Conservation (phyloP, 306 rosid genomes). For the Corylus heterophylla region DNA sequence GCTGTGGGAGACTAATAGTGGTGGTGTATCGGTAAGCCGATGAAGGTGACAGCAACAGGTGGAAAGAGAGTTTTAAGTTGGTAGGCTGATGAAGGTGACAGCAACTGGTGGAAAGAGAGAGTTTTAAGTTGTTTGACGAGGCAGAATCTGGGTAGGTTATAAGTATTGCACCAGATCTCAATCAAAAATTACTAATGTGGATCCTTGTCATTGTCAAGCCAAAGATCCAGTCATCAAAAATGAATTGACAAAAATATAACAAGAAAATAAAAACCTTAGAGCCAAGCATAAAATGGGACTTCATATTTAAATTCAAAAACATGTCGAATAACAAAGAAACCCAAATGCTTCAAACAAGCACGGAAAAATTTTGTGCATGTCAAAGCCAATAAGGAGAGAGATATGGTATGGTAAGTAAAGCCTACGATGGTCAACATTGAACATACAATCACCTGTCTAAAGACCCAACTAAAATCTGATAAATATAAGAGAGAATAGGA, state of each 20-base stretch:
- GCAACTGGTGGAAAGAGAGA: too few species aligned
- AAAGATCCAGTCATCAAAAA: not conserved
- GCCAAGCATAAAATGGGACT: not conserved
- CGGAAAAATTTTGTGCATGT: not conserved
- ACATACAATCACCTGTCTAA: not conserved
- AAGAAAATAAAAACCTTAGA: not conserved
- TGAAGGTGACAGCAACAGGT: too few species aligned
- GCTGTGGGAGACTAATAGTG: too few species aligned
- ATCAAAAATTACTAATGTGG: too few species aligned
- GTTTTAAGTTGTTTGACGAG: too few species aligned
- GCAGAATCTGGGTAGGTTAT: too few species aligned
- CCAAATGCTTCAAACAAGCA: not conserved
- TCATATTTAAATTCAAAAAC: not conserved
- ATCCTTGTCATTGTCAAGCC: too few species aligned
- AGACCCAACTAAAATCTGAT: not conserved
- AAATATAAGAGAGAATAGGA: not conserved
- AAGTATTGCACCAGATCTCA: too few species aligned
- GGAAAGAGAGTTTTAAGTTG: too few species aligned
- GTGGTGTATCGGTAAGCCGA: too few species aligned
- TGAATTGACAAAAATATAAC: not conserved
- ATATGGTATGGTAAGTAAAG: not conserved
- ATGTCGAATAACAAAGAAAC: not conserved
- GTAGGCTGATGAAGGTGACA: too few species aligned
- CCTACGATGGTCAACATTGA: not conserved
- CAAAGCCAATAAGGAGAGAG: not conserved